phyloP scores from a whole-genome alignment of 257 asterid genomes.

The Salvia rosmarinus region DNA sequence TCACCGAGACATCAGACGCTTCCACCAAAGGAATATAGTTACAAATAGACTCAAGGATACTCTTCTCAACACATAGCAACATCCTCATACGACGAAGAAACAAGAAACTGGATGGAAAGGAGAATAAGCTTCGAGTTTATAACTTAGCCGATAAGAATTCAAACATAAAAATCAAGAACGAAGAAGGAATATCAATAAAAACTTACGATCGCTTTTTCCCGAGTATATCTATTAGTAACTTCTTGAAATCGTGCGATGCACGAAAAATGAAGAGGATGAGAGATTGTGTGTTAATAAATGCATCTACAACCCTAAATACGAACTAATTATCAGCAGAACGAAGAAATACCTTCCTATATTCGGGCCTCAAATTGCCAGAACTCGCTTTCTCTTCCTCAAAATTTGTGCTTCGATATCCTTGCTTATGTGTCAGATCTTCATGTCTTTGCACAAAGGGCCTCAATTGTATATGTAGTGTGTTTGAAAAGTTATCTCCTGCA shows the following conservation, averaged over 20 bases:
- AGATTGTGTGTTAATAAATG: constrained; percentile 1
- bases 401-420: constrained; percentile 91
- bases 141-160: constrained; percentile 17
- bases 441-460: constrained; percentile 91
- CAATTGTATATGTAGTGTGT: constrained; percentile 81
- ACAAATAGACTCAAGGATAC: neutral
- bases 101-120: neutral
- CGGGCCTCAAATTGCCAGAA: constrained; percentile 93
- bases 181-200: constrained; percentile 34
- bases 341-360: constrained; percentile 81
- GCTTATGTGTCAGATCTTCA: constrained; percentile 83
- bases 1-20: constrained; percentile 5
- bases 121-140: constrained; percentile 8
- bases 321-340: neutral
- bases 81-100: neutral
- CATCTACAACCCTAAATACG: neutral
- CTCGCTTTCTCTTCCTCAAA: constrained; percentile 91
- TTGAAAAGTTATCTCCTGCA: constrained; percentile 99
- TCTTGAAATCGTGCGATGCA: constrained; percentile 99
- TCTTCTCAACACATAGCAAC: neutral
- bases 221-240: constrained; percentile 87
- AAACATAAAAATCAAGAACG: constrained; percentile 15
- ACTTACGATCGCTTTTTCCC: constrained; percentile 96
- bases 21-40: neutral
- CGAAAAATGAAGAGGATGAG: constrained; percentile 37